Evolutionary conservation across 2,329 filamentous ascomycete genomes (phyloP), one percentile per base, ranked within the genome.

Genomic region (Cladosporium sp.): DNA sequence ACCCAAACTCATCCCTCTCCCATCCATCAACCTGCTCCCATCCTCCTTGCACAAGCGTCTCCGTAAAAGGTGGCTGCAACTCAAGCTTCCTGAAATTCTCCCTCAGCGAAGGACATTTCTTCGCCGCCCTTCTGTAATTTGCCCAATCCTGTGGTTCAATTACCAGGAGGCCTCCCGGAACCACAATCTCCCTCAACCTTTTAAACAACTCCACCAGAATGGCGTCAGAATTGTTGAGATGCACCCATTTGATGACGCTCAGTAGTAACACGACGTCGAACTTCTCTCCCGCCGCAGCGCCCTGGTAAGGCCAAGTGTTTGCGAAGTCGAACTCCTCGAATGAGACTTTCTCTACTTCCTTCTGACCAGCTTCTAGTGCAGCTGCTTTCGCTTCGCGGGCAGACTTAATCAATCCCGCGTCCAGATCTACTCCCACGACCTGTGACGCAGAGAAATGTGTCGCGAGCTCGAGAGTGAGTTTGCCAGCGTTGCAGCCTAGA

Each of bases 321-420:
- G 52, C 52, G n/a, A 55, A 55, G 20, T 55, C 52, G n/a, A 55
- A 55, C 20, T 55, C 52, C 19, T 55, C 52, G 22, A 55, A 55
- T 1, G 52, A 24, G 7, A 55, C 52, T 1, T 55, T 47, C 5
- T 37, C 40, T 12, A 55, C 52, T 4, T 2, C 24, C 6, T 35
- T n/a, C 19, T 47, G 6, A 2, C 39, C 52, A 36, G 22, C 52
- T 9, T 40, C 25, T 4, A 55, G 22, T 13, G 52, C 52, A 15
- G 22, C 15, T 20, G 36, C 25, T 10, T 55, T 55, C n/a, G 52
- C 52, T 32, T 55, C 52, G 4, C 15, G 52, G 7, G 52, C 52
- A 15, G 52, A 36, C 12, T 17, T 28, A 32, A 55, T 25, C 13
- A 55, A 20, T 1, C 52, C 52, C 10, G 52, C 5, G 19, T 55